Percentiles rank a stretch among this genome's conserved stretches.
Conservation (phyloP, 805 yeast species). For the Pichia occidentalis region DNA sequence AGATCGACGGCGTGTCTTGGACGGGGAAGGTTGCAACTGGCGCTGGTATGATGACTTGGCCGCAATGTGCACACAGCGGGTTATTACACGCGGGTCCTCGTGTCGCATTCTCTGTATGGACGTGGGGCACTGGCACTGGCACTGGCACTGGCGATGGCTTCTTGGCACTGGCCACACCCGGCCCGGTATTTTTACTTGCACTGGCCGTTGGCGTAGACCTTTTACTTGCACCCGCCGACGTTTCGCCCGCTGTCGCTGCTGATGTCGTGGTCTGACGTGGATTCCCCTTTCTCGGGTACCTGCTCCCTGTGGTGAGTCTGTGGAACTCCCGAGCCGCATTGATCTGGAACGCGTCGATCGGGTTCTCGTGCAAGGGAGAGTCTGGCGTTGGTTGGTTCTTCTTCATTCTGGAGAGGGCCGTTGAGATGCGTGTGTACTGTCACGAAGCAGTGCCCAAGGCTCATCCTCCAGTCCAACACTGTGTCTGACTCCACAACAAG, state of each 20-base stretch:
- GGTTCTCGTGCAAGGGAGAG: too few species aligned
- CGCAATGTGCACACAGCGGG: conserved; percentile 54
- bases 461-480: too few species aligned
- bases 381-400: too few species aligned
- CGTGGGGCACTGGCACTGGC: too few species aligned
- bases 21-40: conserved; percentile 62
- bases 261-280: too few species aligned
- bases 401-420: too few species aligned
- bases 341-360: conserved; percentile 51
- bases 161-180: neutral
- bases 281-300: conserved; percentile 7
- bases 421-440: too few species aligned
- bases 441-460: too few species aligned
- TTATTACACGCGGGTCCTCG: conserved; percentile 18
- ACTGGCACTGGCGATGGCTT: conserved; percentile 6
- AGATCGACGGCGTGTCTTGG: conserved; percentile 61
- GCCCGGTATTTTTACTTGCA: neutral
- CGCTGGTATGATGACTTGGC: conserved; percentile 69
- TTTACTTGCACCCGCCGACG: too few species aligned
- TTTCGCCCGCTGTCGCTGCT: too few species aligned
- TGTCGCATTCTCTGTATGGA: too few species aligned
- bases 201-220: neutral
- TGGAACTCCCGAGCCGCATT: conserved; percentile 62
- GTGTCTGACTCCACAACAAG: too few species aligned
- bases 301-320: conserved; percentile 35